Base-by-base conservation (phyloP, 495 filamentous ascomycete genomes). In the Lophiotrema nucula region DNA sequence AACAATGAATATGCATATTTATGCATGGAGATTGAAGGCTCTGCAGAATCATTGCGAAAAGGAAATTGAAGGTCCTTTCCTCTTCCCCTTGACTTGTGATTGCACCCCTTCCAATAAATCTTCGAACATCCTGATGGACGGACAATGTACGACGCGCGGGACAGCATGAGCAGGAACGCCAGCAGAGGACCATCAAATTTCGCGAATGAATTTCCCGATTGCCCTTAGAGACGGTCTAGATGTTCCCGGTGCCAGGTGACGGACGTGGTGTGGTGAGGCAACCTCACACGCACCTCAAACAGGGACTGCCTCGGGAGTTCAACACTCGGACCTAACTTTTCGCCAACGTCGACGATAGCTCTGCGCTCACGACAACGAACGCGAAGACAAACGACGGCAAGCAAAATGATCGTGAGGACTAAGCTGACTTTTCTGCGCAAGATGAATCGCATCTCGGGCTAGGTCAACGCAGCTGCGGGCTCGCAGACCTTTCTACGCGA, bases 211-310 rank as follows among this genome's bases (percentile, higher is more conserved):
- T 35, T 28, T 49, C 27, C 57, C 50, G 49, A 37, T 31, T 35
- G 45, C n/a, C 50, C 25, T 16, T 37, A 24, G 26, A 24, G 42
- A 22, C 52, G 58, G 58, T 35, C 25, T 56, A 26, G 46, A 38
- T 31, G 25, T 44, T 57, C 23, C 46, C 51, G 56, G 45, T n/a
- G 50, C 12, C 18, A 19, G 52, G 58, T 47, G 58, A 62, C 22
- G 22, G 27, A 22, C 38, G 19, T 23, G 28, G 18, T 16, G 23
- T n/a, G 44, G 5, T 53, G 63, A 49, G 18, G 58, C 53, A 62
- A 12, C 19, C 58, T 62, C 57, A 61, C 58, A 66, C 63, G 31
- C 53, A 49, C 27, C 23, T 44, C 53, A 58, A 56, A 66, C 63
- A 66, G 58, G 58, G 63, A 51, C 38, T 56, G 63, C 63, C 47